These are phyloP conservation scores for Amylocarpus encephaloides DNA, from an alignment of 2,329 filamentous ascomycete species.

Conservation along the genomic window DNA sequence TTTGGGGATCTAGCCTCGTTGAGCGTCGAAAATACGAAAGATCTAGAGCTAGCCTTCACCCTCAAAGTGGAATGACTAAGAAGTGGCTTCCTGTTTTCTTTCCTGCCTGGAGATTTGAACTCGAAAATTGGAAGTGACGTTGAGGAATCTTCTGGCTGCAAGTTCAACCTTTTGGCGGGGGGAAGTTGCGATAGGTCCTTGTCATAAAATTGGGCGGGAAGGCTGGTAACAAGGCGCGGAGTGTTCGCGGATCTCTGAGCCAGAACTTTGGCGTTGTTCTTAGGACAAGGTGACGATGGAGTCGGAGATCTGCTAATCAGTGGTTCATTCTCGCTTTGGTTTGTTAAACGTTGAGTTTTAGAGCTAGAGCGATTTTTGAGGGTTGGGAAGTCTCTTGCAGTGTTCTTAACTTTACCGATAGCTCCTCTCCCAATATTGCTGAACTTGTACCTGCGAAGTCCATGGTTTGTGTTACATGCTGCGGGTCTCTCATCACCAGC, in stretches of 20 bases:
- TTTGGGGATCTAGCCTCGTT: background rate
- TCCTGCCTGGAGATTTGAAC: background rate
- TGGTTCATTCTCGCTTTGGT: background rate
- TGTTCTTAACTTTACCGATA: background rate
- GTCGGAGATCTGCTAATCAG: background rate
- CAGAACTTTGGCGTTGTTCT: background rate
- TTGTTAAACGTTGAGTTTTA: background rate
- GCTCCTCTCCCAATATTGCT: conserved; percentile 1
- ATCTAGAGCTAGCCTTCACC: background rate
- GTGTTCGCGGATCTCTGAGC: background rate
- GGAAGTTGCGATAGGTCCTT: conserved; percentile 2
- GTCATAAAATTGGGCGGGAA: background rate
- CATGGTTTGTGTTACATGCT: background rate
- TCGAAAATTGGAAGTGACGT: background rate
- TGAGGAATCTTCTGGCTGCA: background rate
- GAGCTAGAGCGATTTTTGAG: background rate
- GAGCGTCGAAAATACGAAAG: background rate
- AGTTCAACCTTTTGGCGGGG: background rate
- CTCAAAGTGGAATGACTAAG: background rate
- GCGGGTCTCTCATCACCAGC: background rate
- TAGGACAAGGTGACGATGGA: conserved; percentile 1
- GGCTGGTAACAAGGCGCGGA: conserved; percentile 2
- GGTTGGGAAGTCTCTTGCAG: conserved; percentile 1
- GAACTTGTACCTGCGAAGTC: background rate
- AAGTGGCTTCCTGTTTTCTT: background rate